Percentiles rank a stretch among this genome's conserved stretches.
phyloP scores from a whole-genome alignment of 2,329 filamentous ascomycete species.

The Oidium heveae region DNA sequence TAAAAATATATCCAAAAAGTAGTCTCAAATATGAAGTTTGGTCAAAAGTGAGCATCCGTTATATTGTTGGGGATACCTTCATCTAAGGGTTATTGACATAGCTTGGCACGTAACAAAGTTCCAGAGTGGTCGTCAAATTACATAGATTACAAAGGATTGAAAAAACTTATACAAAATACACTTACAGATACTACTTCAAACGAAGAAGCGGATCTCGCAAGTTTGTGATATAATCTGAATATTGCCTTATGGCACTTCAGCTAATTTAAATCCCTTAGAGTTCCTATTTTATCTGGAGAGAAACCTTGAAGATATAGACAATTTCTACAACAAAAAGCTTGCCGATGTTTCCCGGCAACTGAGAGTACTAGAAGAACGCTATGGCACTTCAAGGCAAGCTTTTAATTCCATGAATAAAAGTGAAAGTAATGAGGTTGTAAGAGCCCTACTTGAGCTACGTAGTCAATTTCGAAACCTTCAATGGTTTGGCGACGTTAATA shows the following conservation, averaged over 20 bases:
- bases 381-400: constrained; percentile 47
- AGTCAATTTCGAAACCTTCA: constrained; percentile 74
- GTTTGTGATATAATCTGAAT: constrained; percentile 22
- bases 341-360: constrained; percentile 61
- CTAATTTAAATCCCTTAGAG: constrained; percentile 27
- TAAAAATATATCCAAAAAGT: too few relatives aligned
- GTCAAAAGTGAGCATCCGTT: constrained; percentile 26
- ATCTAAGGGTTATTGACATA: constrained; percentile 12
- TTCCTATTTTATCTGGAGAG: constrained; percentile 94
- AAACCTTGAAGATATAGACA: constrained; percentile 89
- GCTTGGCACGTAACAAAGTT: constrained; percentile 58
- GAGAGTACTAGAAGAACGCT: constrained; percentile 67
- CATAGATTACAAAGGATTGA: constrained; percentile 76
- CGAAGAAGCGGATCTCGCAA: constrained; percentile 65
- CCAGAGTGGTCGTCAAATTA: constrained; percentile 68
- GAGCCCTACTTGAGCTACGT: constrained; percentile 67
- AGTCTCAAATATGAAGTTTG: constrained; percentile 28
- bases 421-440: constrained; percentile 77
- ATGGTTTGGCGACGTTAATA: constrained; percentile 96
- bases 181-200: constrained; percentile 38
- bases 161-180: constrained; percentile 76
- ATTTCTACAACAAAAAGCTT: constrained; percentile 92
- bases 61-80: constrained; percentile 3
- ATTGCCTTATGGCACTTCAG: background rate
- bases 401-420: constrained; percentile 57